Evolutionary conservation across 2,329 filamentous ascomycete genomes (phyloP).

Genomic region (Pseudogymnoascus sp.): DNA sequence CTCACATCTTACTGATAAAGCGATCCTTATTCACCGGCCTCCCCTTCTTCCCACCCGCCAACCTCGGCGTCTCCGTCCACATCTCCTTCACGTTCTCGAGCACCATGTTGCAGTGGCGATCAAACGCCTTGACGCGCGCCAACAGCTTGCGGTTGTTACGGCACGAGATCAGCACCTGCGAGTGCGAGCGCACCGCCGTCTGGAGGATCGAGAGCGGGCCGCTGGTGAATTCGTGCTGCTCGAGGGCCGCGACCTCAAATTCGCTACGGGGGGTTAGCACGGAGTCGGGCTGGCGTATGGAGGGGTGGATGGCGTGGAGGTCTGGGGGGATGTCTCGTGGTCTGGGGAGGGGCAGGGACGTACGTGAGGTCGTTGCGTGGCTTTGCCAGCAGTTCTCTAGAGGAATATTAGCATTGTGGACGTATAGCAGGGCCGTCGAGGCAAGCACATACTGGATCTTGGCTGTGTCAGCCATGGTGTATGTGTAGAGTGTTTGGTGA

Average conservation of each 20-base stretch:
- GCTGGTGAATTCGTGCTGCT: slow-evolving; percentile 71
- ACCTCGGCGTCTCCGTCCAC: slow-evolving; percentile 91
- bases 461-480: slow-evolving; percentile 50
- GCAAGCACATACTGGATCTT: slow-evolving; percentile 55
- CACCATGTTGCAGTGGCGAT: slow-evolving; percentile 98
- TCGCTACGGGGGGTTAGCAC: slow-evolving; percentile 47
- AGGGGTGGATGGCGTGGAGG: slow-evolving; percentile 18
- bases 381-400: slow-evolving; percentile 80
- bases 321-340: neutral
- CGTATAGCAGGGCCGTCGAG: neutral
- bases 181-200: slow-evolving; percentile 88
- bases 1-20: slow-evolving; percentile 94
- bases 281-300: neutral
- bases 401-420: slow-evolving; percentile 19
- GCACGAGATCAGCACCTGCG: slow-evolving; percentile 92
- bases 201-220: slow-evolving; percentile 89
- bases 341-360: slow-evolving; percentile 32
- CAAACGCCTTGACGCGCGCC: slow-evolving; percentile 95
- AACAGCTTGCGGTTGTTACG: slow-evolving; percentile 98
- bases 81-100: slow-evolving; percentile 97
- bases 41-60: slow-evolving; percentile 79
- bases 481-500: slow-evolving; percentile 19
- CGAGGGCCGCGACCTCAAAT: slow-evolving; percentile 76
- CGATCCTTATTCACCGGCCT: slow-evolving; percentile 92
- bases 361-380: slow-evolving; percentile 87